These are phyloP conservation scores for Climacium dendroides DNA, from an alignment of 225 moss, liverwort and hornwort species.

Conservation along the genomic window DNA sequence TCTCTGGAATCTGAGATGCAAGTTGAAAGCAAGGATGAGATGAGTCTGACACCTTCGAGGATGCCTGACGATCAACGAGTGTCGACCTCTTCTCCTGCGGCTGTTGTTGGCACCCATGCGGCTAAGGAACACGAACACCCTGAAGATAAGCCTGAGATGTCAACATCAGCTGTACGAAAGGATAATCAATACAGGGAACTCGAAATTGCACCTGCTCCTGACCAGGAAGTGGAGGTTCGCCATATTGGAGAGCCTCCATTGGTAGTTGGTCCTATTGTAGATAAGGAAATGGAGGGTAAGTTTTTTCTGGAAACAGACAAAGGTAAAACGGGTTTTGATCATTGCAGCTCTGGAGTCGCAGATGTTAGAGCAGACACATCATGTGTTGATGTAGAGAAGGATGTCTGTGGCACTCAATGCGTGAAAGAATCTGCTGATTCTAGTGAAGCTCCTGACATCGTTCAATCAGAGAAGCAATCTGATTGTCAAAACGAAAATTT, in stretches of 20 bases:
- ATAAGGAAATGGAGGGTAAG: neutral
- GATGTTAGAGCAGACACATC: neutral
- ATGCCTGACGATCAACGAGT: conserved; percentile 14
- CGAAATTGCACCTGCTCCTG: neutral
- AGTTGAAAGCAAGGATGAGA: conserved; percentile 7
- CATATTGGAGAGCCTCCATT: neutral
- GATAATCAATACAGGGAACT: neutral
- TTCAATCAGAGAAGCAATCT: neutral
- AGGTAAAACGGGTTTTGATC: neutral
- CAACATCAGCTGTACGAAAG: neutral
- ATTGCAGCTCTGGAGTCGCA: neutral
- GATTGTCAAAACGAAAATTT: neutral
- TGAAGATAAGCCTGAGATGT: neutral
- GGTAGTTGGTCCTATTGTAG: neutral
- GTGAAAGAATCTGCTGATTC: neutral
- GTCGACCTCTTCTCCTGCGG: neutral
- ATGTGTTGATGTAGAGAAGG: neutral
- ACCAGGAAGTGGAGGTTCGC: conserved; percentile 1
- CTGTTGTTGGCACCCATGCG: neutral
- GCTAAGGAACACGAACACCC: neutral
- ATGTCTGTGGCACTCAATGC: neutral
- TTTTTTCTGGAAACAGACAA: neutral
- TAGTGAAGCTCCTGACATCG: neutral
- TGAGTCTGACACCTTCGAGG: neutral
- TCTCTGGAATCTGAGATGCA: conserved; percentile 2